These are phyloP conservation scores for Apium graveolens DNA, from an alignment of 129 eudicot species.

Conservation along the genomic window DNA sequence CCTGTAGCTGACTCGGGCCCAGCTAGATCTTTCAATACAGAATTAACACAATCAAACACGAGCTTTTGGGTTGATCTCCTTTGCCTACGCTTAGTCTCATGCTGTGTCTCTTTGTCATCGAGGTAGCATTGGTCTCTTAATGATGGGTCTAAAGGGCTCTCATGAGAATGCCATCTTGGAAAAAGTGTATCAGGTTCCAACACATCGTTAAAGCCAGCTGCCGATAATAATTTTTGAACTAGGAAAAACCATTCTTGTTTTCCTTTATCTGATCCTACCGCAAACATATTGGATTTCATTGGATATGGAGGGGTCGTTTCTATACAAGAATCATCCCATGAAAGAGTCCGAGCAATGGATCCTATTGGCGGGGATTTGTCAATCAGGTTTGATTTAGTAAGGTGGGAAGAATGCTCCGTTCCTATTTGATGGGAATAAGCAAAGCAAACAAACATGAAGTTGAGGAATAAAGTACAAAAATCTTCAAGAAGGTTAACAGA, in stretches of 20 bases:
- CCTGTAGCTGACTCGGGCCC: constrained; percentile 22
- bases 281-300: constrained; percentile 26
- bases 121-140: constrained; percentile 56
- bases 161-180: constrained; percentile 70
- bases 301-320: constrained; percentile 45
- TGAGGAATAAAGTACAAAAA: background rate
- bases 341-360: constrained; percentile 86
- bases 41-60: constrained; percentile 80
- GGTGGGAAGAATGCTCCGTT: constrained; percentile 14
- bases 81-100: constrained; percentile 51
- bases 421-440: constrained; percentile 34
- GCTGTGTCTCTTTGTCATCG: constrained; percentile 32
- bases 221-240: constrained; percentile 52
- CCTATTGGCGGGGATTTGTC: constrained; percentile 97
- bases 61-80: constrained; percentile 50
- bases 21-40: constrained; percentile 41
- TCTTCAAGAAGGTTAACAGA: background rate
- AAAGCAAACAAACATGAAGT: background rate
- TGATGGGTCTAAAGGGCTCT: constrained; percentile 80
- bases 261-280: constrained; percentile 39
- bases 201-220: constrained; percentile 40
- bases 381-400: constrained; percentile 53
- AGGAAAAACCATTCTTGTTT: constrained; percentile 53
- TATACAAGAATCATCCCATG: constrained; percentile 63
- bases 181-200: constrained; percentile 29